Evolutionary conservation across 164 flowering plant species (phyloP).

Genomic region (Malania oleifera): DNA sequence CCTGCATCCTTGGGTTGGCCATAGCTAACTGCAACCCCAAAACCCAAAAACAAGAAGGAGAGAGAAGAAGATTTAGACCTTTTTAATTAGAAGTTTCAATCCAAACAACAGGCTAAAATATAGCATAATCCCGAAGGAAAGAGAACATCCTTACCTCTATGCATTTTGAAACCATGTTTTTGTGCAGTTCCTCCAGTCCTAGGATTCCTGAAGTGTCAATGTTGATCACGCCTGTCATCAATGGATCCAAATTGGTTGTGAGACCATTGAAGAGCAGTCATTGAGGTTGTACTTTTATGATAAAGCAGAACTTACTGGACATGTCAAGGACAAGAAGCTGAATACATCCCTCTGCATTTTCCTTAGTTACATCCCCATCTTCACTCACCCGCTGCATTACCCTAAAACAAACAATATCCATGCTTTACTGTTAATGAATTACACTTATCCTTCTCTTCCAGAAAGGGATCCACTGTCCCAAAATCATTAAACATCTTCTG

Average conservation of each 20-base stretch:
- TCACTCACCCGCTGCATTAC: constrained; percentile 35
- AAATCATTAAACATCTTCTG: too few species aligned
- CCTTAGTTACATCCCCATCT: constrained; percentile 26
- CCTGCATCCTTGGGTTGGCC: constrained; percentile 68
- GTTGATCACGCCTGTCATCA: constrained; percentile 44
- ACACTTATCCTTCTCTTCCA: neutral
- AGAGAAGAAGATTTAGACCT: neutral
- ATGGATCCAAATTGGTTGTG: neutral
- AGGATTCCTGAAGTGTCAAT: constrained; percentile 68
- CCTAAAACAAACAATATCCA: constrained; percentile 26
- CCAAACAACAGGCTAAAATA: neutral
- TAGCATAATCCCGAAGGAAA: neutral
- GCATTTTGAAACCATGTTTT: constrained; percentile 30
- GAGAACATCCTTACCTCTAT: constrained; percentile 32
- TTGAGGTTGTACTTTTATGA: neutral
- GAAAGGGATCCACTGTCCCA: too few species aligned
- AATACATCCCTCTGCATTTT: constrained; percentile 17
- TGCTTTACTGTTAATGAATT: neutral
- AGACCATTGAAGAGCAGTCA: neutral
- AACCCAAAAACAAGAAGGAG: neutral
- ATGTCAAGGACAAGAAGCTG: constrained; percentile 55
- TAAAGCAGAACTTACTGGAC: constrained; percentile 40
- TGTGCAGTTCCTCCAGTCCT: constrained; percentile 59
- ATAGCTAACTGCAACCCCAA: constrained; percentile 74
- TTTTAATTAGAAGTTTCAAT: neutral